phyloP scores from a whole-genome alignment of 306 rosid species.

The Carpinus fangiana region DNA sequence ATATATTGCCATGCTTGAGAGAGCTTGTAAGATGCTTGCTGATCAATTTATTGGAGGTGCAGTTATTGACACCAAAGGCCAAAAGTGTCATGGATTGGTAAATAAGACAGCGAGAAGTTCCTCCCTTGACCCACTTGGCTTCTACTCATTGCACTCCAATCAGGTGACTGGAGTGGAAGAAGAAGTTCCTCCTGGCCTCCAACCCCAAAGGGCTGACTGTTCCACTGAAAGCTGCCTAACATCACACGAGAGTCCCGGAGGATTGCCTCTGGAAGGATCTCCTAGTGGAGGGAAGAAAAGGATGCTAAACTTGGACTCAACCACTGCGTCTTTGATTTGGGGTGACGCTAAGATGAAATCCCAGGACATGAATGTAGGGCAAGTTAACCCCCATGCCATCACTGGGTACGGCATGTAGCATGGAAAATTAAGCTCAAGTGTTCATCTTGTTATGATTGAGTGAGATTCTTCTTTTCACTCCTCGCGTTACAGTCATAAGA shows the following conservation, averaged over 20 bases:
- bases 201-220: conserved; percentile 76
- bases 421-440: conserved; percentile 28
- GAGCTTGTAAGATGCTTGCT: conserved; percentile 97
- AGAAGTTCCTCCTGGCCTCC: conserved; percentile 52
- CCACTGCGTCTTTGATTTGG: conserved; percentile 2
- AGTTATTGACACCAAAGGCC: conserved; percentile 60
- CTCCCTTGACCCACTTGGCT: conserved; percentile 67
- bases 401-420: conserved; percentile 71
- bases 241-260: conserved; percentile 81
- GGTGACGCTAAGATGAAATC: conserved; percentile 1
- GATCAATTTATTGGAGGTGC: conserved; percentile 84
- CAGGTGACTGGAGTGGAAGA: conserved; percentile 60
- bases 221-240: conserved; percentile 97
- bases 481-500: conserved; percentile 14
- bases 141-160: conserved; percentile 58
- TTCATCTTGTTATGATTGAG: conserved; percentile 29
- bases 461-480: conserved; percentile 32
- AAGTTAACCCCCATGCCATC: conserved; percentile 56
- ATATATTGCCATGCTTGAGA: conserved; percentile 95
- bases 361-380: conserved; percentile 59
- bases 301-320: conserved; percentile 27
- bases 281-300: conserved; percentile 59
- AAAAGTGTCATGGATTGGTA: conserved; percentile 61
- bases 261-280: conserved; percentile 73
- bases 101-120: conserved; percentile 57